Conservation (phyloP, 176 grass and related monocot genomes). For the Oryza glaberrima region DNA sequence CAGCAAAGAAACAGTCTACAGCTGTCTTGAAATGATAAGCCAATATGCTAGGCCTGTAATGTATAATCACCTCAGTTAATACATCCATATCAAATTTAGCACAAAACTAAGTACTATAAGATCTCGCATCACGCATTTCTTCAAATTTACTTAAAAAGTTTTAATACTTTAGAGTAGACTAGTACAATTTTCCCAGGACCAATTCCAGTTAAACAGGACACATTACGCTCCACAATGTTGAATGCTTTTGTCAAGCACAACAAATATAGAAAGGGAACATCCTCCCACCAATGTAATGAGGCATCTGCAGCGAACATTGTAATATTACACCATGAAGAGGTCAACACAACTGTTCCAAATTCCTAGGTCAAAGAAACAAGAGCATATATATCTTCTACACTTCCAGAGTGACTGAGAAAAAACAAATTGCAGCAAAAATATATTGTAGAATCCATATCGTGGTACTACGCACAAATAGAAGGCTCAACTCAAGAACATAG, state of each 20-base stretch:
- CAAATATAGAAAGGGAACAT: not conserved
- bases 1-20: constrained; percentile 96
- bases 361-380: not conserved
- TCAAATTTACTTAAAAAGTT: constrained; percentile 11
- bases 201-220: constrained; percentile 11
- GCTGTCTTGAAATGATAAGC: constrained; percentile 92
- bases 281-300: constrained; percentile 3
- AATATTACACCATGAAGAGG: not conserved
- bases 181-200: not conserved
- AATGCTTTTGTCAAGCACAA: constrained; percentile 31
- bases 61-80: constrained; percentile 32
- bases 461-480: constrained; percentile 17
- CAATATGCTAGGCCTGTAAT: constrained; percentile 71
- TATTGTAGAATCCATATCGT: not conserved
- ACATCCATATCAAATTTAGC: constrained; percentile 19
- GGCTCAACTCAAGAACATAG: not conserved
- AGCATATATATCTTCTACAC: not conserved
- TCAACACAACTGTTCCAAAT: not conserved
- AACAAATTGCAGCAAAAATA: not conserved
- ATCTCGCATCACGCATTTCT: not conserved
- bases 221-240: not conserved
- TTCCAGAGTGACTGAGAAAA: constrained; percentile 23
- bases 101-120: constrained; percentile 13
- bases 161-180: constrained; percentile 18
- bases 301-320: not conserved